Evolutionary conservation across 208 protist species (phyloP), one percentile per base, ranked within the genome.

Genomic region (Leishmania major): DNA sequence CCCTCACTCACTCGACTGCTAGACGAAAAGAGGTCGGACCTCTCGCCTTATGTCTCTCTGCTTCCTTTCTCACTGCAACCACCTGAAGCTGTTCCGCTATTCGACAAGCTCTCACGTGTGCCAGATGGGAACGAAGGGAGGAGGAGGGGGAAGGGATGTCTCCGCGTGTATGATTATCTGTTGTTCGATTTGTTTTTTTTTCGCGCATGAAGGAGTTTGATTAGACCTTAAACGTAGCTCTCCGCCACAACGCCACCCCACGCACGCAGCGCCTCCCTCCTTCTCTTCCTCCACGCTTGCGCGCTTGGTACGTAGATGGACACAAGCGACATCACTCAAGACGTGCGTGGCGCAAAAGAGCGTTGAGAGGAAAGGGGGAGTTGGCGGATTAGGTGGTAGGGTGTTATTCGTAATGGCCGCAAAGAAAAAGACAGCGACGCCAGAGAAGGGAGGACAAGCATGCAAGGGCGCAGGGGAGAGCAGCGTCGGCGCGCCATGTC

Each of bases 341-440:
- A 53, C 28, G 22, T 28, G 45, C 11, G 13, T 40, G 69, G 45
- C 43, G 69, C 69, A 35, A 37, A 37, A 31, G 45, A 37, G 69
- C 69, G 40, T 53, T 47, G 37, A 45, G 69, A 55, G 45, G 28
- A 10, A 0, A 19, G 69, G 69, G 69, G 10, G 8, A 5, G 28
- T 31, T 28, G 45, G 25, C 22, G 43, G 25, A 53, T 51, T 51
- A 47, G 69, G 69, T 35, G 25, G 25, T 53, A 28, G 22, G 25
- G 43, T 47, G 25, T 53, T 74, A 74, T 53, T 74, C 69, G 69
- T n/a, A 62, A 49, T 51, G 31, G 31, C 37, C 57, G 57, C 66
- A 71, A 81, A 85, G 66, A 84, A 79, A 85, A 81, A 85, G 59
- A 80, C 70, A 83, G 51, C 70, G 57, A 31, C 57, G 25, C 25